Evolutionary conservation across 192 early-diverging fungal genomes (phyloP).

Genomic region (Gryganskiella cystojenkinii): DNA sequence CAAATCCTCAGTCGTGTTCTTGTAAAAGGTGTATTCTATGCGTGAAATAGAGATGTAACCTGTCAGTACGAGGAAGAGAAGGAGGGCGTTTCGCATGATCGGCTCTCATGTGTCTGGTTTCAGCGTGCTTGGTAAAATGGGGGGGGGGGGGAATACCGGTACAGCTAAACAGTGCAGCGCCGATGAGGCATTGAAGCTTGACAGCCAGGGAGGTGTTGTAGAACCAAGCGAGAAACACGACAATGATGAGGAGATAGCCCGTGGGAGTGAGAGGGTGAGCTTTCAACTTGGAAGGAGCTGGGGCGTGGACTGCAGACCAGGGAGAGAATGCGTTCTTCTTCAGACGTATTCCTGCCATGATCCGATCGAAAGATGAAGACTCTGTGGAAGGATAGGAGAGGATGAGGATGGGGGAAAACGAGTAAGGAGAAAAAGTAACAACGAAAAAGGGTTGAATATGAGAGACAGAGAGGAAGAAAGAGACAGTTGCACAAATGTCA

Average conservation of each 20-base stretch:
- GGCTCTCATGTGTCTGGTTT: neutral
- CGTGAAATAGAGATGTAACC: neutral
- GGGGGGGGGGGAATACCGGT: no score
- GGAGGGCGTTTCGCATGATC: neutral
- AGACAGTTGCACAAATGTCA: neutral
- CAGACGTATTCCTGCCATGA: neutral
- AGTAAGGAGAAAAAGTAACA: neutral
- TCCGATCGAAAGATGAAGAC: neutral
- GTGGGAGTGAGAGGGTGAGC: constrained; percentile 32
- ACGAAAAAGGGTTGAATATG: neutral
- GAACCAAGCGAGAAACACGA: constrained; percentile 32
- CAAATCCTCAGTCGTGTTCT: constrained; percentile 32
- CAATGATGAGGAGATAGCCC: constrained; percentile 37
- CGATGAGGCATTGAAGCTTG: constrained; percentile 42
- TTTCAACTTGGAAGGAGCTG: constrained; percentile 33
- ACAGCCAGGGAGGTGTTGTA: constrained; percentile 38
- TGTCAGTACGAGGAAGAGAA: neutral
- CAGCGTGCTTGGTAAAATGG: no score
- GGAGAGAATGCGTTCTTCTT: constrained; percentile 11
- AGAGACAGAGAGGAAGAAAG: neutral
- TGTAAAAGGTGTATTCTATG: constrained; percentile 42
- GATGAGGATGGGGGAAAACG: neutral
- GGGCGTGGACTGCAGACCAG: constrained; percentile 19
- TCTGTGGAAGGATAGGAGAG: neutral
- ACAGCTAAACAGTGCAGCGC: constrained; percentile 44